Evolutionary conservation across 2,329 filamentous ascomycete genomes (phyloP), one percentile per base, ranked within the genome.

Genomic region (Fusarium pseudograminearum): DNA sequence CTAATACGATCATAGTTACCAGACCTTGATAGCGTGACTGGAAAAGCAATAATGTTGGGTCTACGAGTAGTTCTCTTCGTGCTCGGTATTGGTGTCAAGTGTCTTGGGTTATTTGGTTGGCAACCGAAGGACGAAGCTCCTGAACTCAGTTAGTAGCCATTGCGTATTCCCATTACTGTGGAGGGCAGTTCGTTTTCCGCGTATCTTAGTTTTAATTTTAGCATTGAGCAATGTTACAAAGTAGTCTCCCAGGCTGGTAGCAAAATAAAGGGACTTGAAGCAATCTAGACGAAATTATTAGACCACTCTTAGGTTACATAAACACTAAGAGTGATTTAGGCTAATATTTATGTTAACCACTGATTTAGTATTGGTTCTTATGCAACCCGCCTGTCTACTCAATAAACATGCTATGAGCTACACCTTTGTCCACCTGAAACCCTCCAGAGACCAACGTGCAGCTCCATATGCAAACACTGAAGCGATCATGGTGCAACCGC

Each of bases 111-210:
- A 3, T 33, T 59, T n/a, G 57, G 57, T 0, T 59, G 51, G 51
- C 8, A 31, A 4, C 52, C 57, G 0, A 46, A 31, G 14, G 57
- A 57, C 1, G 52, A 57, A 12, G 51, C 57, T 2, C 57, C 57
- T 0, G 57, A 59, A 3, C 31, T 28, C 0, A 28, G 26, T 4
- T 28, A 28, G 26, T 28, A 28, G 26, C 3, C 8, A 28, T 3
- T 28, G 1, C 3, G 1, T 28, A 0, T 2, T 28, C 9, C 10
- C 9, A 1, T 28, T 28, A 10, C 10, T 28, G 9, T 28, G 0
- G 26, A 28, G 26, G 26, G 3, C 4, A 10, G 26, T 0, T 28
- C 9, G 1, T 28, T 28, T 2, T 28, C 3, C 26, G 26, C 26
- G 26, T 28, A 10, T 28, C 26, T 2, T 28, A 0, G 26, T 4